Evolutionary conservation across 2,329 filamentous ascomycete species (phyloP), one percentile per base, ranked within the genome.

Genomic region (Malbranchea cinnamomea): DNA sequence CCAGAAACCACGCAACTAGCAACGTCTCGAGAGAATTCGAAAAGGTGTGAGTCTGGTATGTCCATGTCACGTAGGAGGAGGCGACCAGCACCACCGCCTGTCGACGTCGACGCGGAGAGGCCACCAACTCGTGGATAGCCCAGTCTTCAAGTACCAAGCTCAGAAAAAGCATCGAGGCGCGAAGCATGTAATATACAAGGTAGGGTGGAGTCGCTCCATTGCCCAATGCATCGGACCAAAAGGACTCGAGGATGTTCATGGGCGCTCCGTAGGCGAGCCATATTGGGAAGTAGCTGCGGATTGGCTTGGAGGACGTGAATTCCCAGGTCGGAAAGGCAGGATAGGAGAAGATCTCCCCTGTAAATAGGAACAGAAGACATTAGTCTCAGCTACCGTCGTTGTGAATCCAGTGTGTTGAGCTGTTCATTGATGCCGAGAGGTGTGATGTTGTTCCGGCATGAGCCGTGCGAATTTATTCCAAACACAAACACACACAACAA

Each of bases 1-100:
- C 85, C 53, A 98, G 59, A 47, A 80, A 85, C 89, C 89, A 98
- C 31, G 82, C 71, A 30, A 98, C 84, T 29, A 87, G 68, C 43
- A 98, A 63, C 2, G 89, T 95, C 61, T 98, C 89, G 41, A 95
- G 70, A 37, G 87, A 91, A 58, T 98, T 98, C 39, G 87, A 95
- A 54, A 98, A 95, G 8, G 89, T 95, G 57, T 98, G 89, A 11
- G 83, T 89, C 58, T 98, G 89, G 59, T 87, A 93, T 25, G 87
- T 94, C 87, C 89, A 98, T 27, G 89, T 98, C 43, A 94, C 87
- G 57, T 95, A 98, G 15, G 84, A 94, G 16, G 87, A 95, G 26
- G 87, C 84, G 37, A 94, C 79, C 34, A 98, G 67, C 26, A 91
- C 64, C 25, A 91, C 71, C 6, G 84, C 82, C 32, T 78, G 63